phyloP scores from a whole-genome alignment of 108 stramenopile species.

The Pseudonitzschia pungens region DNA sequence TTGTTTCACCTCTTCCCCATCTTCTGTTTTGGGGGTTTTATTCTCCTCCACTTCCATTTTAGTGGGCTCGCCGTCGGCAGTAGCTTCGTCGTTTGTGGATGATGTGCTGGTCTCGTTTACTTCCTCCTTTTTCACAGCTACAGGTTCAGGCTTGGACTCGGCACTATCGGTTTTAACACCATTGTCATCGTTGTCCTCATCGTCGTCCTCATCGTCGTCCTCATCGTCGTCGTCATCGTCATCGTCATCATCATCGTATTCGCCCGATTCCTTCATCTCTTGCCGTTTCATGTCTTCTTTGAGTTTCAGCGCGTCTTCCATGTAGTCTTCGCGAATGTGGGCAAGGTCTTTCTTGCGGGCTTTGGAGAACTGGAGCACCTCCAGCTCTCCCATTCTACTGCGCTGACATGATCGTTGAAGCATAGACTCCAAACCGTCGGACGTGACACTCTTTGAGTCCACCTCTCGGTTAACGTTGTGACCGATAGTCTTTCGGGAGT shows the following conservation, averaged over 20 bases:
- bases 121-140: slow-evolving; percentile 25
- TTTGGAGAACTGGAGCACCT: slow-evolving; percentile 40
- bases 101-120: slow-evolving; percentile 41
- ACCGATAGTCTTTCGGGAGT: slow-evolving; percentile 21
- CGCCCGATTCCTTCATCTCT: slow-evolving; percentile 54
- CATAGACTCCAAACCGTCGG: slow-evolving; percentile 23
- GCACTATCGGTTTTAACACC: background rate
- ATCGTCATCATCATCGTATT: slow-evolving; percentile 74
- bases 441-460: background rate
- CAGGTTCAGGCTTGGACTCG: slow-evolving; percentile 3
- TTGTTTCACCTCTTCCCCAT: slow-evolving; percentile 3
- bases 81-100: slow-evolving; percentile 53
- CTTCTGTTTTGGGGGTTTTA: background rate
- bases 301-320: slow-evolving; percentile 67
- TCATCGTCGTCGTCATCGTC: slow-evolving; percentile 78
- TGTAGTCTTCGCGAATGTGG: slow-evolving; percentile 70
- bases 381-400: slow-evolving; percentile 56
- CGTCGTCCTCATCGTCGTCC: slow-evolving; percentile 26
- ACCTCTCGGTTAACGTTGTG: slow-evolving; percentile 16
- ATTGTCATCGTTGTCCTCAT: slow-evolving; percentile 3
- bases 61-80: slow-evolving; percentile 18
- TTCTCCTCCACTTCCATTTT: background rate
- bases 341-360: slow-evolving; percentile 57
- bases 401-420: slow-evolving; percentile 20
- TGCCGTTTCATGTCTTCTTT: slow-evolving; percentile 78